Base-by-base conservation (phyloP, 2,329 filamentous ascomycete genomes). In the Venturia nashicola region DNA sequence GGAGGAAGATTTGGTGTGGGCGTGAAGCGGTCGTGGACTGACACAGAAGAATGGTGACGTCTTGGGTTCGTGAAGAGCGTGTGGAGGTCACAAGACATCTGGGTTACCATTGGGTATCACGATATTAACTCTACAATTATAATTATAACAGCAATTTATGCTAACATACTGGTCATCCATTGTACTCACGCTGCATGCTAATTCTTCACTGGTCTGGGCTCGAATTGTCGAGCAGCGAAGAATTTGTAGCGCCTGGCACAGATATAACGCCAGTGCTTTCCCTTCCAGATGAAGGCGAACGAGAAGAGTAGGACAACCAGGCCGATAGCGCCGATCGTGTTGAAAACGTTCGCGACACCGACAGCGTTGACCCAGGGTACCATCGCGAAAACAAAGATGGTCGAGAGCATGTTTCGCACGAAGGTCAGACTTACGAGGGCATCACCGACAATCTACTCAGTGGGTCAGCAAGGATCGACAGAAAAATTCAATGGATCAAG, bases 351-450 rank as follows among this genome's bases (percentile, higher is more conserved):
- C 20, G 73, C 70, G 36, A 77, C 67, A 7, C 76, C 76, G 32
- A 77, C 71, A 1, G 65, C 68, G 20, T 68, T 68, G 11, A 75
- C 72, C 76, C 79, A 80, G 0, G 76, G 75, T 0, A 74, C 70
- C 32, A 80, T 70, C 0, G 75, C 75, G 66, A 81, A 81, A n/a
- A 80, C 74, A 54, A 81, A 75, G 18, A 75, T 71, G 1, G 76
- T 78, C 20, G 72, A 72, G 54, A 80, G 72, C 2, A 72, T 63
- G 61, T 81, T 81, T 0, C 79, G 75, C 12, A 77, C 68, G 63
- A 81, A 76, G 0, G 77, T 76, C 1, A 82, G 70, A 0, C 70
- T 75, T 3, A 80, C 77, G 6, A 82, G 69, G 0, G 78, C 74
- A 64, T 81, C 78, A 5, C 75, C 78, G 48, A 81, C 72, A 44